Percentiles rank a stretch among this genome's conserved stretches.
phyloP scores from a whole-genome alignment of 345 rosid species.

The Trapa bicornis region DNA sequence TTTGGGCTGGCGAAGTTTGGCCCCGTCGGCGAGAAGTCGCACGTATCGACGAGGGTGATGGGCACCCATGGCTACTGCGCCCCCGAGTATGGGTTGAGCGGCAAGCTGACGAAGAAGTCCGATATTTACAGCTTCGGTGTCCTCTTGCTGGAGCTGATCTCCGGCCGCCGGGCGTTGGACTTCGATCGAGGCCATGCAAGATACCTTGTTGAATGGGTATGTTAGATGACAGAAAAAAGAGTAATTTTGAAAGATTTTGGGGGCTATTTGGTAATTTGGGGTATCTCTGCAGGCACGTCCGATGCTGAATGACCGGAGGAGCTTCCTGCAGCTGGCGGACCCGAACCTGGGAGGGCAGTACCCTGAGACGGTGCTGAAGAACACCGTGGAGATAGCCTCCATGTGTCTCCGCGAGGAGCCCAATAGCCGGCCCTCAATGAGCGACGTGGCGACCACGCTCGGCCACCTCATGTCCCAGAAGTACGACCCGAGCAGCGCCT shows the following conservation, averaged over 20 bases:
- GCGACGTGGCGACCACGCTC: slow-evolving; percentile 40
- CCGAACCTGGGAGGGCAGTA: slow-evolving; percentile 30
- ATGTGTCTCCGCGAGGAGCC: slow-evolving; percentile 40
- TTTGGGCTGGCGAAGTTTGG: slow-evolving; percentile 73
- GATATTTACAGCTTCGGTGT: too few relatives aligned
- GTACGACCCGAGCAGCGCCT: slow-evolving; percentile 11
- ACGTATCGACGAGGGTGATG: slow-evolving; percentile 60
- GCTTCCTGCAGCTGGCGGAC: slow-evolving; percentile 28
- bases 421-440: slow-evolving; percentile 31
- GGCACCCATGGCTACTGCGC: slow-evolving; percentile 74
- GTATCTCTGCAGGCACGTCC: slow-evolving; percentile 25
- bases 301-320: slow-evolving; percentile 13
- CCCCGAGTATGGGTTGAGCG: slow-evolving; percentile 50
- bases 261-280: background rate
- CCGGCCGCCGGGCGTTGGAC: slow-evolving; percentile 42
- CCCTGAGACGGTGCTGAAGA: slow-evolving; percentile 22
- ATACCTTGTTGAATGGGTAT: slow-evolving; percentile 51
- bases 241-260: too few relatives aligned
- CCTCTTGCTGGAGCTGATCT: slow-evolving; percentile 47
- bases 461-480: slow-evolving; percentile 26
- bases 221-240: too few relatives aligned
- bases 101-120: slow-evolving; percentile 25
- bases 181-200: slow-evolving; percentile 15
- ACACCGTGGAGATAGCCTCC: slow-evolving; percentile 38
- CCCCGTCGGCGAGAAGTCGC: slow-evolving; percentile 39